Evolutionary conservation across 768 basidiomycete genomes (phyloP).

Genomic region (Tephrocybe sp.): DNA sequence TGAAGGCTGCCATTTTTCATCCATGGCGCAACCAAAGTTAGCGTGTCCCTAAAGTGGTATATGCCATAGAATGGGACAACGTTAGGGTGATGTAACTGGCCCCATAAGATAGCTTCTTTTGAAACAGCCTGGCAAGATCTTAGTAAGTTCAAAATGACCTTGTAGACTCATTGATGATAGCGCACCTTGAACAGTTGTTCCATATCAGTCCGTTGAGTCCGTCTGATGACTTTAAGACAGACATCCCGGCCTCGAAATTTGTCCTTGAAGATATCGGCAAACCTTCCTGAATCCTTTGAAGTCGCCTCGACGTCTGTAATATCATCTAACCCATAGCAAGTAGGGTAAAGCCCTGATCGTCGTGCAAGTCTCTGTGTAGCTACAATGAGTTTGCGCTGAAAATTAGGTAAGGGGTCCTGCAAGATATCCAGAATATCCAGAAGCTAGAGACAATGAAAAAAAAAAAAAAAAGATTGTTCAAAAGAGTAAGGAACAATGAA

Average conservation of each 20-base stretch:
- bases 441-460: not conserved
- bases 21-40: conserved; percentile 30
- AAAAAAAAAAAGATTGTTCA: not conserved
- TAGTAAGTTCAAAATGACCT: not conserved
- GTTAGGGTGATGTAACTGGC: conserved; percentile 26
- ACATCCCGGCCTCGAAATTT: not conserved
- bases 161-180: not conserved
- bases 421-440: conserved; percentile 6
- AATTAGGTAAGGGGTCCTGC: conserved; percentile 3
- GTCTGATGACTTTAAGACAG: not conserved
- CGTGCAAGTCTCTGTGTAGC: conserved; percentile 4
- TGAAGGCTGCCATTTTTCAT: conserved; percentile 19
- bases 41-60: conserved; percentile 15
- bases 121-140: conserved; percentile 1
- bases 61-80: conserved; percentile 27
- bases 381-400: conserved; percentile 2
- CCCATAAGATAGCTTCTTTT: conserved; percentile 19
- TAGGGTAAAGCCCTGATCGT: not conserved
- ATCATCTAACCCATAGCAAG: not conserved
- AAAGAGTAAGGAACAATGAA: too few relatives aligned
- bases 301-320: not conserved
- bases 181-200: not conserved
- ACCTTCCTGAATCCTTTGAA: not conserved
- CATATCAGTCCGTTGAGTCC: not conserved
- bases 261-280: conserved; percentile 1